phyloP scores from a whole-genome alignment of 495 filamentous ascomycete species.

The Rostrohypoxylon terebratum region DNA sequence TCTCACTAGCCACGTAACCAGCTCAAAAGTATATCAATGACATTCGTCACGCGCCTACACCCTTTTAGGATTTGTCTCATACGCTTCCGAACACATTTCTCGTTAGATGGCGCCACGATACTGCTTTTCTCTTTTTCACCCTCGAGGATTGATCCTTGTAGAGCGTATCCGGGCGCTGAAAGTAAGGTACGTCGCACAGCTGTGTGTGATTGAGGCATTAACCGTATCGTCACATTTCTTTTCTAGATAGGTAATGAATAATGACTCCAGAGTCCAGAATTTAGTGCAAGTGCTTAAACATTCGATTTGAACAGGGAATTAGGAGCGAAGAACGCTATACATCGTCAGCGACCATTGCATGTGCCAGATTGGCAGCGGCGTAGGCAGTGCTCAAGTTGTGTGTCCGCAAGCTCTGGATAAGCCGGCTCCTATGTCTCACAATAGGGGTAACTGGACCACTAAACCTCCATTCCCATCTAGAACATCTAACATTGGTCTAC shows the following conservation, averaged over 20 bases:
- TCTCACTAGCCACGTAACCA: not conserved
- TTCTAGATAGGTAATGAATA: not conserved
- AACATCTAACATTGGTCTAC: not conserved
- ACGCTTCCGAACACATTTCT: not conserved
- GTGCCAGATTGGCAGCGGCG: not conserved
- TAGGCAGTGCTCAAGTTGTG: not conserved
- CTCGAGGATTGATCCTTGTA: not conserved
- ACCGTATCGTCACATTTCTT: not conserved
- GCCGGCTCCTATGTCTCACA: not conserved
- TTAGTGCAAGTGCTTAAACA: not conserved
- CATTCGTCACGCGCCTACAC: slow-evolving; percentile 2
- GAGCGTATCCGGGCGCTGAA: not conserved
- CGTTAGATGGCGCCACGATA: not conserved
- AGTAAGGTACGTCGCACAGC: not conserved
- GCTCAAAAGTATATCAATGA: not conserved
- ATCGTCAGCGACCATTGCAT: not conserved
- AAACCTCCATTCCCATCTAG: not conserved
- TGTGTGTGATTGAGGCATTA: not conserved
- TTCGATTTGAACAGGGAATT: slow-evolving; percentile 1
- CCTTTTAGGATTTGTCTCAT: not conserved
- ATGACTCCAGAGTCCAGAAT: slow-evolving; percentile 4
- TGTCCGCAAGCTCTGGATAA: not conserved
- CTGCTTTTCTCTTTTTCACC: not conserved
- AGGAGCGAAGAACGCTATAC: not conserved
- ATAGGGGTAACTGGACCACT: not conserved